These are phyloP conservation scores for Acanthamoeba healyi DNA, from an alignment of 208 protist species.

Conservation along the genomic window DNA sequence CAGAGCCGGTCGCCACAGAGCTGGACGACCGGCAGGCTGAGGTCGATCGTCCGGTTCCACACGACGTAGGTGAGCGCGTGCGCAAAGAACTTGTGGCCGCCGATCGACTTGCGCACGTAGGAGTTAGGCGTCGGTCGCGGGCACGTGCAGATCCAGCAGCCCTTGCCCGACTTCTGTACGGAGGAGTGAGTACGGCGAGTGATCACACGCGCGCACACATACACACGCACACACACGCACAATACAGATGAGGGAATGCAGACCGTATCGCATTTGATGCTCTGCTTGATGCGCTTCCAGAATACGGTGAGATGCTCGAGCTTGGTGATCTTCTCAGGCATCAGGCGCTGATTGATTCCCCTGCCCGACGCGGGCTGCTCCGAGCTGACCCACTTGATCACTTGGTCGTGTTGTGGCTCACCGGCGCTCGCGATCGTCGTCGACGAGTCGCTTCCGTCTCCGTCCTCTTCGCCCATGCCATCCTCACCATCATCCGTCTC, in stretches of 20 bases:
- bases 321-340: constrained; percentile 21
- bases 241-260: not conserved
- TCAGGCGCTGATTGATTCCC: not conserved
- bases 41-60: constrained; percentile 30
- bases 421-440: not conserved
- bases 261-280: not conserved
- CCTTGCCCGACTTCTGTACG: not conserved
- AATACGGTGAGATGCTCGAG: not conserved
- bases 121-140: not conserved
- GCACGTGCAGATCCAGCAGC: constrained; percentile 27
- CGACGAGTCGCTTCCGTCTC: not conserved
- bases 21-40: constrained; percentile 18
- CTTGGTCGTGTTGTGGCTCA: not conserved
- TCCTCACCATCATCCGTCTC: not conserved
- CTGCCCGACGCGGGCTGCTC: not conserved
- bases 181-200: too few species aligned
- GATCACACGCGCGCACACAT: not conserved
- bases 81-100: constrained; percentile 9
- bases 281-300: constrained; percentile 12
- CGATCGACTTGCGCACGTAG: constrained; percentile 20
- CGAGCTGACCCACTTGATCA: not conserved
- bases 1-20: constrained; percentile 1
- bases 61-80: not conserved
- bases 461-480: not conserved
- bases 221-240: not conserved